Percentiles rank a stretch among this genome's conserved stretches.
These are phyloP conservation scores for Boehmeria nivea DNA, from an alignment of 306 rosid genomes.

Conservation along the genomic window DNA sequence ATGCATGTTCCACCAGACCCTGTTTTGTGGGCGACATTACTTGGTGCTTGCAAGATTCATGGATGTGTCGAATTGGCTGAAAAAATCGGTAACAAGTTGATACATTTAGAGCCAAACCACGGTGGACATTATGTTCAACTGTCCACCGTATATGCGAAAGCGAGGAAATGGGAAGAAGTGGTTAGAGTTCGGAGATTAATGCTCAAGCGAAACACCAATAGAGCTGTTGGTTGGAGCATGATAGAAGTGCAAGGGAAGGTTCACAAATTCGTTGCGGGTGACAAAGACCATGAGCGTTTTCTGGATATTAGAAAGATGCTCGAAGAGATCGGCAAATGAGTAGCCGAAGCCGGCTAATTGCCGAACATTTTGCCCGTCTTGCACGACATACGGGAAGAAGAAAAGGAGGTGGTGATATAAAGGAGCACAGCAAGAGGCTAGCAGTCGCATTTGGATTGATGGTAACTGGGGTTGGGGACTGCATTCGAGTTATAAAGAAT, in stretches of 20 bases:
- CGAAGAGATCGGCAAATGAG: slow-evolving; percentile 37
- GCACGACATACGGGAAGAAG: slow-evolving; percentile 48
- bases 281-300: slow-evolving; percentile 49
- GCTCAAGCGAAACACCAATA: slow-evolving; percentile 35
- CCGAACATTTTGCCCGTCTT: slow-evolving; percentile 34
- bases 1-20: slow-evolving; percentile 56
- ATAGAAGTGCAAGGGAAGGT: slow-evolving; percentile 63
- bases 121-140: slow-evolving; percentile 80
- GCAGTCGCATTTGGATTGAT: slow-evolving; percentile 42
- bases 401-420: slow-evolving; percentile 31
- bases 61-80: slow-evolving; percentile 63
- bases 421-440: slow-evolving; percentile 43
- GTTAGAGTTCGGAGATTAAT: slow-evolving; percentile 58
- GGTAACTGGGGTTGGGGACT: slow-evolving; percentile 35
- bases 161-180: slow-evolving; percentile 79
- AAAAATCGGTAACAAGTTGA: slow-evolving; percentile 59
- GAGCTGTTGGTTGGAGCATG: slow-evolving; percentile 80
- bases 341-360: slow-evolving; percentile 46
- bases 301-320: slow-evolving; percentile 51
- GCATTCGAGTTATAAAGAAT: slow-evolving; percentile 44
- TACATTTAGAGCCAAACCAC: slow-evolving; percentile 63
- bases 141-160: slow-evolving; percentile 59
- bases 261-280: slow-evolving; percentile 71
- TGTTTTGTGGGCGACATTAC: slow-evolving; percentile 66
- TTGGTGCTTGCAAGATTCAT: slow-evolving; percentile 64